phyloP scores from a whole-genome alignment of 2,329 filamentous ascomycete species.

The Proliferodiscus dingleyae region DNA sequence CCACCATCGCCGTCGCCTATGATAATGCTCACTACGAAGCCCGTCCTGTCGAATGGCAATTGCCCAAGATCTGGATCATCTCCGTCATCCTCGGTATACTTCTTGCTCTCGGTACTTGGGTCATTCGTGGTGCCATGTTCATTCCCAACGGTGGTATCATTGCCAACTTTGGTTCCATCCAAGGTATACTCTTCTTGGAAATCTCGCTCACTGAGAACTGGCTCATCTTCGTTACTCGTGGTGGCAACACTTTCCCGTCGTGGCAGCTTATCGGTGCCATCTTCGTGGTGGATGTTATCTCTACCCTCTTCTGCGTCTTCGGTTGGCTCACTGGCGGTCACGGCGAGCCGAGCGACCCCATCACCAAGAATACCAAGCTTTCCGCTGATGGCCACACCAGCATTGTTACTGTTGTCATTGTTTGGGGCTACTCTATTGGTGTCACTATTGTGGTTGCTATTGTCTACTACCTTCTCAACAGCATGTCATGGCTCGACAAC shows the following conservation, averaged over 20 bases:
- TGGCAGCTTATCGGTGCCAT: constrained; percentile 71
- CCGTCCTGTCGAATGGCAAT: constrained; percentile 73
- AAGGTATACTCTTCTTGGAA: constrained; percentile 71
- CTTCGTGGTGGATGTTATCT: constrained; percentile 64
- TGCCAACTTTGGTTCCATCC: constrained; percentile 68
- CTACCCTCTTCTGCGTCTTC: constrained; percentile 71
- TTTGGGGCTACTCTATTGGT: constrained; percentile 63
- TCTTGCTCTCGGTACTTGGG: constrained; percentile 67
- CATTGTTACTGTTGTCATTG: constrained; percentile 57
- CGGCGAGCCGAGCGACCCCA: constrained; percentile 33
- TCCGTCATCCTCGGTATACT: constrained; percentile 62
- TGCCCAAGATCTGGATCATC: constrained; percentile 79
- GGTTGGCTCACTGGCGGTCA: constrained; percentile 61
- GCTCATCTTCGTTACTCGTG: constrained; percentile 74
- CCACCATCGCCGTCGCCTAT: constrained; percentile 73
- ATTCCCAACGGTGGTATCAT: constrained; percentile 66
- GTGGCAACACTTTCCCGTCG: constrained; percentile 67
- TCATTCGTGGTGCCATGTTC: constrained; percentile 67
- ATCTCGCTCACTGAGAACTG: constrained; percentile 72
- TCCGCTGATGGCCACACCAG: constrained; percentile 39
- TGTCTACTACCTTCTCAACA: constrained; percentile 59
- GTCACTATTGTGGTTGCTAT: constrained; percentile 62
- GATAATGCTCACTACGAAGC: constrained; percentile 73
- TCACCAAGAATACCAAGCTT: constrained; percentile 33
- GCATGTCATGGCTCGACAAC: constrained; percentile 53